Percentiles rank a stretch among this genome's conserved stretches.
Evolutionary conservation across 352 stramenopile genomes (phyloP).

Genomic region (Phytophthora crassamura): DNA sequence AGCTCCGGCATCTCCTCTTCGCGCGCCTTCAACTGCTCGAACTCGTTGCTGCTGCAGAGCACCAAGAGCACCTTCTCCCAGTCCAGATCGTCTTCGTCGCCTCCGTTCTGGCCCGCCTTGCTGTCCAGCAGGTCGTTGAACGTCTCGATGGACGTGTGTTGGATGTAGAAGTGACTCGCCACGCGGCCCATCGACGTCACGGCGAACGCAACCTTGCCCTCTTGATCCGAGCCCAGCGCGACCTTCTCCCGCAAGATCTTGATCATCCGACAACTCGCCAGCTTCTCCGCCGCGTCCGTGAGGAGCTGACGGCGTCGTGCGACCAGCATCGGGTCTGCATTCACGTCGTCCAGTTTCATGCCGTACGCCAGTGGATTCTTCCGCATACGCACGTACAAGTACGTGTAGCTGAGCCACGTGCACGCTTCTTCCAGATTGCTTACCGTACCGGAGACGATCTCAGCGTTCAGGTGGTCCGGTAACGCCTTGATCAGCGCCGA

Average conservation of each 20-base stretch:
- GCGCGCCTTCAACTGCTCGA: constrained; percentile 96
- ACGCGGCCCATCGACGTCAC: constrained; percentile 97
- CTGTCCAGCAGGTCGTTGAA: constrained; percentile 96
- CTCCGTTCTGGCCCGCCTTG: constrained; percentile 47
- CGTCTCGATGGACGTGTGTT: constrained; percentile 96
- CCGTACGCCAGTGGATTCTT: constrained; percentile 99
- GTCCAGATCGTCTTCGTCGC: constrained; percentile 56
- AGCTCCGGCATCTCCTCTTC: constrained; percentile 95
- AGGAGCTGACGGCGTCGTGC: constrained; percentile 69
- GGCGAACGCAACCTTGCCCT: constrained; percentile 81
- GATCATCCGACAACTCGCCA: constrained; percentile 84
- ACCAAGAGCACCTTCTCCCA: constrained; percentile 79
- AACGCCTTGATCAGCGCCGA: constrained; percentile 98
- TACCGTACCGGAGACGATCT: constrained; percentile 98
- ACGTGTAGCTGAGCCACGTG: constrained; percentile 98
- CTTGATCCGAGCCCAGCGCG: constrained; percentile 33
- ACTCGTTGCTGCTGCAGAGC: constrained; percentile 92
- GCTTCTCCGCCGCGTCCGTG: constrained; percentile 77
- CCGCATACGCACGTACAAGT: constrained; percentile 99
- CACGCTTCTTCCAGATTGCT: constrained; percentile 97
- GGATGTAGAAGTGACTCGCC: constrained; percentile 99
- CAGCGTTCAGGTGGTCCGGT: constrained; percentile 99
- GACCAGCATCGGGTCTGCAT: constrained; percentile 91
- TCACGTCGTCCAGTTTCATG: constrained; percentile 93
- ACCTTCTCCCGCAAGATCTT: constrained; percentile 76